Conservation (phyloP, 1,284 basidiomycete genomes). For the Malassezia brasiliensis region DNA sequence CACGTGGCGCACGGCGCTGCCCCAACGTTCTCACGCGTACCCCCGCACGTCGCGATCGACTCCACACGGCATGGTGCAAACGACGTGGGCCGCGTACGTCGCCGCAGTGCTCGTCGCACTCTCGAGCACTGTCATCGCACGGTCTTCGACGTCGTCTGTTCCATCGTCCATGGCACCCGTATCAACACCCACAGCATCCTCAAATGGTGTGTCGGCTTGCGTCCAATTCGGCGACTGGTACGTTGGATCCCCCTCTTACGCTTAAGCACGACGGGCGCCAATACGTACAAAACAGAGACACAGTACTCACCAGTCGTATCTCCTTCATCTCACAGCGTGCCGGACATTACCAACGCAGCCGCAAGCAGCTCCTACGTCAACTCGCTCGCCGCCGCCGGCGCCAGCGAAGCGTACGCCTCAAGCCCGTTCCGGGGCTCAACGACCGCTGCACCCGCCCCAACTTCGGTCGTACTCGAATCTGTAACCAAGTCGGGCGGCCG, state of each 20-base stretch:
- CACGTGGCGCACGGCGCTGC: neutral
- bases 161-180: conserved; percentile 8
- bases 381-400: conserved; percentile 8
- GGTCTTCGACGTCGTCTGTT: neutral
- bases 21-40: neutral
- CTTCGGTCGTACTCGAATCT: neutral
- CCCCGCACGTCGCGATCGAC: neutral
- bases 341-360: neutral
- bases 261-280: conserved; percentile 1
- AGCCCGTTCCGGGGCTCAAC: neutral
- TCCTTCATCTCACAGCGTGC: conserved; percentile 5
- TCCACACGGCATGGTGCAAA: neutral
- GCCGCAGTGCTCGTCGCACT: neutral
- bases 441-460: conserved; percentile 12
- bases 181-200: conserved; percentile 3
- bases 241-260: neutral
- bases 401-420: conserved; percentile 3
- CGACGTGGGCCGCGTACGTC: neutral
- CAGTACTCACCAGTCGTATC: neutral
- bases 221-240: conserved; percentile 18
- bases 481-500: neutral
- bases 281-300: conserved; percentile 11
- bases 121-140: neutral
- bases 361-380: conserved; percentile 1
- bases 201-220: conserved; percentile 12